Evolutionary conservation across 495 filamentous ascomycete genomes (phyloP), one percentile per base, ranked within the genome.

Genomic region (Neurospora sp.): DNA sequence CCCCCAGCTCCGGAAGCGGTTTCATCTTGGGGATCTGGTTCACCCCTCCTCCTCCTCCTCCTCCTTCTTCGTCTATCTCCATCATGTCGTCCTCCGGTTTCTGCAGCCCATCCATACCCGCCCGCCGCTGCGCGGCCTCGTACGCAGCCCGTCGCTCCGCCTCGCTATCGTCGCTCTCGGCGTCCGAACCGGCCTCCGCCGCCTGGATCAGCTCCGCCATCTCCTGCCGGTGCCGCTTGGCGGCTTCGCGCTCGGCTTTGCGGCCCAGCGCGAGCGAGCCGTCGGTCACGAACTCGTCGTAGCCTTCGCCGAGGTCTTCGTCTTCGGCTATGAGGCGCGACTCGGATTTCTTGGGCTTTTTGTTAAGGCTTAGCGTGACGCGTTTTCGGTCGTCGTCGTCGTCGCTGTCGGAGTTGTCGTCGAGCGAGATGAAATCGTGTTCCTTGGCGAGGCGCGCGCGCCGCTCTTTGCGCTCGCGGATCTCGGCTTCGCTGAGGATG

Each of bases 281-380:
- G 79, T 97, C 95, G 23, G 94, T 91, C 18, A 95, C 91, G 76
- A 92, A 97, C 73, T 97, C 93, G 71, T 97, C 95, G 79, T 97
- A 97, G 4, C 94, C 94, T 83, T 99, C 96, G 39, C 90, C 91
- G n/a, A 98, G 88, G 78, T 97, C 93, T 78, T 98, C 96, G 78
- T 98, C 95, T 71, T 97, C 94, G 37, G 87, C 86, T 5, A 93
- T 87, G 10, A 98, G 87, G n/a, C 96, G 86, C 10, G 91, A 92
- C 71, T 94, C 90, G 4, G 83, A 72, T 20, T 49, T 78, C 77
- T 87, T 90, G 74, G 83, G 84, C n/a, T 84, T 85, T 38, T 85
- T 86, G 70, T 83, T 85, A 4, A 85, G 77, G 8, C 83, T 79
- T 35, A 88, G 78, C 74, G 85, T 80, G 71, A 82, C 86, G 12